These are phyloP conservation scores for Hyaloscypha bicolor DNA, from an alignment of 495 filamentous ascomycete genomes.

Conservation along the genomic window DNA sequence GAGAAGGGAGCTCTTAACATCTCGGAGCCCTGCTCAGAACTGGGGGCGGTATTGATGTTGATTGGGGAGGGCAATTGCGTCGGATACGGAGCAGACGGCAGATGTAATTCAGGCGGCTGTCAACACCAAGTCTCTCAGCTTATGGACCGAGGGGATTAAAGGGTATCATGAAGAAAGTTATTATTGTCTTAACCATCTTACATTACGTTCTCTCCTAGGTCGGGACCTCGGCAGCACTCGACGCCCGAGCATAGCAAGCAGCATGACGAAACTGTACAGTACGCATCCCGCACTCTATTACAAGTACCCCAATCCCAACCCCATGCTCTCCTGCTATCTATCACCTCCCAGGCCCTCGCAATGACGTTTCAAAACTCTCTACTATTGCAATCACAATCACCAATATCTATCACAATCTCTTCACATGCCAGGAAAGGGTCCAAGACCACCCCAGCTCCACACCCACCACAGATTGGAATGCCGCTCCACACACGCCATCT, in stretches of 20 bases:
- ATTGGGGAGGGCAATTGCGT: neutral
- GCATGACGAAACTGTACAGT: neutral
- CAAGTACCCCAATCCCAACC: neutral
- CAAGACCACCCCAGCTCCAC: neutral
- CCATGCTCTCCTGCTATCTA: neutral
- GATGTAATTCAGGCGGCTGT: neutral
- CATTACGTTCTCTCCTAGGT: neutral
- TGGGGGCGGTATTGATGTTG: neutral
- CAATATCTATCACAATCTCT: neutral
- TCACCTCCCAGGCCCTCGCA: neutral
- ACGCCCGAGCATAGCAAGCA: neutral
- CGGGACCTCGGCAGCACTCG: neutral
- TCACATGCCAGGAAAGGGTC: neutral
- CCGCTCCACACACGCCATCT: no score
- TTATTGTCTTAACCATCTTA: neutral
- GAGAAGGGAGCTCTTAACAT: no score
- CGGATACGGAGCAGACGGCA: neutral
- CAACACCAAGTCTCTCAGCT: neutral
- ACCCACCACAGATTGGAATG: neutral
- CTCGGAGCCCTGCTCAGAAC: no score
- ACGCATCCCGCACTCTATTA: neutral
- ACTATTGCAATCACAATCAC: neutral
- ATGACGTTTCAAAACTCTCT: neutral
- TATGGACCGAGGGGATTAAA: neutral
- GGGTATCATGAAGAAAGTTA: neutral